Percentiles rank a stretch among this genome's conserved stretches.
These are phyloP conservation scores for Nemania bipapillata DNA, from an alignment of 2,329 filamentous ascomycete species.

Conservation along the genomic window DNA sequence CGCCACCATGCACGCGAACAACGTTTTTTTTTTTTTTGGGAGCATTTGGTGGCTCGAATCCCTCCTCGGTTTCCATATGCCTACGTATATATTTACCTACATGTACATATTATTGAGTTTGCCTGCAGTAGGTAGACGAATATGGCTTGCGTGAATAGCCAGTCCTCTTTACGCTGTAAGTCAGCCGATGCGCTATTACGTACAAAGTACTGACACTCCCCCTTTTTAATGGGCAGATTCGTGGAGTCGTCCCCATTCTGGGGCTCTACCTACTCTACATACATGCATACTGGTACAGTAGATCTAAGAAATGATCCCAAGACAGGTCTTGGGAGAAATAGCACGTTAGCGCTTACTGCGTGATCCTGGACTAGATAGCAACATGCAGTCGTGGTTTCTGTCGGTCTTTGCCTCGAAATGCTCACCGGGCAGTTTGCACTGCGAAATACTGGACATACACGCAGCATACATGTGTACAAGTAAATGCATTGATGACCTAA, in stretches of 20 bases:
- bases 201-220: conserved; percentile 22
- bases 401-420: neutral
- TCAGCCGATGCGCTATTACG: conserved; percentile 32
- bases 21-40: neutral
- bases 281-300: no score
- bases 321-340: conserved; percentile 8
- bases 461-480: neutral
- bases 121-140: neutral
- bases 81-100: neutral
- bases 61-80: neutral
- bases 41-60: neutral
- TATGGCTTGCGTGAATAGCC: neutral
- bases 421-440: neutral
- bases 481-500: neutral
- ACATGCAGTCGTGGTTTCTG: neutral
- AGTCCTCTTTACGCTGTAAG: conserved; percentile 13
- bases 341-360: conserved; percentile 16
- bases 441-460: neutral
- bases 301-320: neutral
- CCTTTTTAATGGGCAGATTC: neutral
- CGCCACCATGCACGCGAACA: conserved; percentile 1
- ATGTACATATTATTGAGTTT: neutral
- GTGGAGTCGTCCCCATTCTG: conserved; percentile 21
- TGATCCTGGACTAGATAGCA: conserved; percentile 1
- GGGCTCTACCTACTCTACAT: neutral